phyloP scores from a whole-genome alignment of 176 grass and related monocot species.

The Carex pumila region DNA sequence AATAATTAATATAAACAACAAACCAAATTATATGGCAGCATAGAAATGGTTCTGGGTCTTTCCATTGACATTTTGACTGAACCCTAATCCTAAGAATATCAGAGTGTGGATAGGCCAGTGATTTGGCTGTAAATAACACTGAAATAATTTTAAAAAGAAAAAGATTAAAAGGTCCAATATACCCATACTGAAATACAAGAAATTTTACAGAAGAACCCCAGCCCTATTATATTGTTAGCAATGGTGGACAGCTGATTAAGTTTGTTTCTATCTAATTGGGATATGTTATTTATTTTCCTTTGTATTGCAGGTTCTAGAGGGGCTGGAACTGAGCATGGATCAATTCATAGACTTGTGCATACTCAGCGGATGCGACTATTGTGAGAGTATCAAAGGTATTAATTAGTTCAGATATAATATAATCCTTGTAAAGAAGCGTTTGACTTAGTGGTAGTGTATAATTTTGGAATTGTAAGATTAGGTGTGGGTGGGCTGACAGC shows the following conservation, averaged over 20 bases:
- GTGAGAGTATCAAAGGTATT: conserved; percentile 53
- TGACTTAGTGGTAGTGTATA: neutral
- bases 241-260: neutral
- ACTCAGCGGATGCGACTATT: conserved; percentile 54
- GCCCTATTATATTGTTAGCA: neutral
- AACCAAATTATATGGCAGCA: neutral
- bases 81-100: neutral
- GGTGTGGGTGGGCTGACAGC: conserved; percentile 85
- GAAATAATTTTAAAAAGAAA: neutral
- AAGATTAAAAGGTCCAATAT: neutral
- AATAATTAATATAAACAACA: neutral
- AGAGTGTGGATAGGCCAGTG: neutral
- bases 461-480: conserved; percentile 19
- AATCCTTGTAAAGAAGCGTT: neutral
- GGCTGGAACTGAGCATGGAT: conserved; percentile 46
- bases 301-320: conserved; percentile 40
- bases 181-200: neutral
- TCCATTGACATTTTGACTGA: neutral
- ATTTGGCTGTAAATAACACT: neutral
- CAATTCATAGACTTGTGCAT: conserved; percentile 58
- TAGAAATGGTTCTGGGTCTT: neutral
- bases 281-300: neutral
- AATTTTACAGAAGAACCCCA: neutral
- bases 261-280: neutral
- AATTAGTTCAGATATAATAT: neutral